Conservation (phyloP, 805 yeast species). For the Sporopachydermia lactativora region DNA sequence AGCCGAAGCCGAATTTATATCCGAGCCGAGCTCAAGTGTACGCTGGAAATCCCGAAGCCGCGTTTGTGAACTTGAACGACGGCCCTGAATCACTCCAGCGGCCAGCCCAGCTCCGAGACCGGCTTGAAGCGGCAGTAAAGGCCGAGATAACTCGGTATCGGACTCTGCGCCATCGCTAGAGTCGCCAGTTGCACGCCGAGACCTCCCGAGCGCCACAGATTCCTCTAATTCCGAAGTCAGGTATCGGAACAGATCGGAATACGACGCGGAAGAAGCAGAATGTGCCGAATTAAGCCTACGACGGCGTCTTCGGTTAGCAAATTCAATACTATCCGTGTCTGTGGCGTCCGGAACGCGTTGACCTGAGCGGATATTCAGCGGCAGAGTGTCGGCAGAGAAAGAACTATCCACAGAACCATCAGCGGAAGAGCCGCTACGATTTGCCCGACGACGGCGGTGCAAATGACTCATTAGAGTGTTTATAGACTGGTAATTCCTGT, state of each 20-base stretch:
- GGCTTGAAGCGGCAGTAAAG: no score
- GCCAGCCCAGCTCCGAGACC: background rate
- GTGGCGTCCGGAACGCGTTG: background rate
- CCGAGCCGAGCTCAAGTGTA: background rate
- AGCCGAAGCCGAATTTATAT: no score
- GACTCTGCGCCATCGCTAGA: background rate
- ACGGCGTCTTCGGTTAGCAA: background rate
- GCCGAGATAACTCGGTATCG: no score
- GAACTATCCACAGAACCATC: background rate
- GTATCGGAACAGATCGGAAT: background rate
- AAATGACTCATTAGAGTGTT: background rate
- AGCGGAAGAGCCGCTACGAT: background rate
- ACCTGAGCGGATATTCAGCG: background rate
- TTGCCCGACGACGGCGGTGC: slow-evolving; percentile 1
- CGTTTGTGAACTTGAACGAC: background rate
- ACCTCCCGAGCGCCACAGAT: no score
- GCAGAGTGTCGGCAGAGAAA: background rate
- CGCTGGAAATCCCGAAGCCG: background rate
- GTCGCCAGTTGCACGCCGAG: no score
- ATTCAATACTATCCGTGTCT: background rate
- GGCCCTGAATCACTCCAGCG: background rate
- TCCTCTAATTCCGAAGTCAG: background rate
- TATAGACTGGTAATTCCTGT: background rate
- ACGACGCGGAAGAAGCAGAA: background rate
- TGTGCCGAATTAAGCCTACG: background rate